Percentiles rank a stretch among this genome's conserved stretches.
phyloP scores from a whole-genome alignment of 2,329 filamentous ascomycete species.

The Magnaporthiopsis rhizophila region DNA sequence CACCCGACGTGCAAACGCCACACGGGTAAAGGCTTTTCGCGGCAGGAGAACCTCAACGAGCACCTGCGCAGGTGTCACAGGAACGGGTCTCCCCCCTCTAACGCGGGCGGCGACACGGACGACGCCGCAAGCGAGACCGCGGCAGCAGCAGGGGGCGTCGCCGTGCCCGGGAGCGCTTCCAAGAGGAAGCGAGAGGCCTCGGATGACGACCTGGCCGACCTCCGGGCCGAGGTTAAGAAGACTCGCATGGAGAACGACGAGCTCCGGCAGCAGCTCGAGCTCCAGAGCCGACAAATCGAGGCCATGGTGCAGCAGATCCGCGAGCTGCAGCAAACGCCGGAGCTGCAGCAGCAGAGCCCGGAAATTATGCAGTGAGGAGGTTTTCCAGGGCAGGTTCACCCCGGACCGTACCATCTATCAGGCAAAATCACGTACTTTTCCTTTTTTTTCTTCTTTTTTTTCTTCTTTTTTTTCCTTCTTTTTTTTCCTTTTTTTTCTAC shows the following conservation, averaged over 20 bases:
- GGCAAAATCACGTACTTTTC: too few species aligned
- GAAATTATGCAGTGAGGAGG: not conserved
- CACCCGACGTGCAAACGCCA: slow-evolving; percentile 83
- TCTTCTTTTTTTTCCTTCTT: too few species aligned
- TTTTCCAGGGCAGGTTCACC: too few species aligned
- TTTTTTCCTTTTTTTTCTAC: not conserved
- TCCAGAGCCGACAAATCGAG: slow-evolving; percentile 37
- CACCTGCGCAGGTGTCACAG: slow-evolving; percentile 86
- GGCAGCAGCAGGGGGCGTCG: slow-evolving; percentile 17
- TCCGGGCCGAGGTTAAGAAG: slow-evolving; percentile 59
- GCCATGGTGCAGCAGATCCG: slow-evolving; percentile 42
- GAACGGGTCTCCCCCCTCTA: slow-evolving; percentile 14
- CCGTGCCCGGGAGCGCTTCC: not conserved
- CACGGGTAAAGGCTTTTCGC: slow-evolving; percentile 80
- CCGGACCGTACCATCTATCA: too few species aligned
- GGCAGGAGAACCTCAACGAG: slow-evolving; percentile 90
- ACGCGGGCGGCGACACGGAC: slow-evolving; percentile 29
- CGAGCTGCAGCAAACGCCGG: slow-evolving; percentile 34
- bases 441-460: too few species aligned
- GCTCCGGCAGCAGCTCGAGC: slow-evolving; percentile 40
- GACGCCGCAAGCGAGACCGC: slow-evolving; percentile 38
- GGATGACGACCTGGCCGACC: slow-evolving; percentile 34
- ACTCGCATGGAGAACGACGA: slow-evolving; percentile 58
- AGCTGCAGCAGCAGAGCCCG: not conserved
- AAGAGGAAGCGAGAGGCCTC: slow-evolving; percentile 37